A percentile compares a stretch with the other conserved stretches of the same genome.
Conservation (phyloP, 2,329 filamentous ascomycete genomes). For the Dactylellina drechsleri region DNA sequence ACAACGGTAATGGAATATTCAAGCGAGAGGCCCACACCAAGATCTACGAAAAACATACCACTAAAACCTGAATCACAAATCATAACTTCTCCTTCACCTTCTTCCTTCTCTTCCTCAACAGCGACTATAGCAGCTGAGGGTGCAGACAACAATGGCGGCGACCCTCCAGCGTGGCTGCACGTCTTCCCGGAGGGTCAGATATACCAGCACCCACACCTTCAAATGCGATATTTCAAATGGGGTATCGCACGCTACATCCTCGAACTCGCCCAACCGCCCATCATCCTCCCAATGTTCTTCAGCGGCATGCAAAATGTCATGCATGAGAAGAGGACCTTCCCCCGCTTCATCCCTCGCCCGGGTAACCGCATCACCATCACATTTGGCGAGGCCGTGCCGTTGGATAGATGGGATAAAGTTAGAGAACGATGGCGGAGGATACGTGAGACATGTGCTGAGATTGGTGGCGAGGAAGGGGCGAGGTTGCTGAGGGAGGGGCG, state of each 20-base stretch:
- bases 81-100: conserved; percentile 59
- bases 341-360: conserved; percentile 80
- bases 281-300: conserved; percentile 92
- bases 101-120: conserved; percentile 68
- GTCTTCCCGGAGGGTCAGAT: conserved; percentile 96
- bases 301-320: conserved; percentile 89
- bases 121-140: conserved; percentile 67
- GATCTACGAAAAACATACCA: conserved; percentile 60
- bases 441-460: conserved; percentile 66
- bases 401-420: conserved; percentile 76
- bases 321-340: conserved; percentile 82
- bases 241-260: conserved; percentile 90
- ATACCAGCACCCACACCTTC: conserved; percentile 81
- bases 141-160: not conserved
- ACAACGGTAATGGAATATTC: conserved; percentile 60
- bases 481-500: conserved; percentile 67
- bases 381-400: conserved; percentile 81
- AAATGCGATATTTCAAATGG: conserved; percentile 98
- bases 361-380: conserved; percentile 76
- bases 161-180: conserved; percentile 86
- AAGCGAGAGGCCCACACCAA: conserved; percentile 41
- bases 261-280: conserved; percentile 85
- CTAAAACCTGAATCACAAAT: conserved; percentile 67
- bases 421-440: conserved; percentile 78
- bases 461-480: conserved; percentile 61